phyloP scores from a whole-genome alignment of 2,329 filamentous ascomycete species.

The Ceratocystis cubensis region DNA sequence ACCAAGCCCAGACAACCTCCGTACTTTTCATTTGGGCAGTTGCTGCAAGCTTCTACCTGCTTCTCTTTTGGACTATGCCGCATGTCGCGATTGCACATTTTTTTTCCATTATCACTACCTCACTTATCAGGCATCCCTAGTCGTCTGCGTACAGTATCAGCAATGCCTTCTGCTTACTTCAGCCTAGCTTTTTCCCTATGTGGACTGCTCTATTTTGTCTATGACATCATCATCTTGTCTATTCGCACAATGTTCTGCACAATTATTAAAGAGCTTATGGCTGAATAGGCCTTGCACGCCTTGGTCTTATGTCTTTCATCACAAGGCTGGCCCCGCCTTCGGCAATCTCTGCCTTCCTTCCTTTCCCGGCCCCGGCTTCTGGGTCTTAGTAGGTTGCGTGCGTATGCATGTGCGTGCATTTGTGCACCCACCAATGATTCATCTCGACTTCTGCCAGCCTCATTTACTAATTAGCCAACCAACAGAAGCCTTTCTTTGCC shows the following conservation, averaged over 20 bases:
- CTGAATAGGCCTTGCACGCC: background rate
- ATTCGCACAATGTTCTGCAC: background rate
- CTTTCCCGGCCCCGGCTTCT: too few species aligned
- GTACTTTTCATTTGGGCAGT: background rate
- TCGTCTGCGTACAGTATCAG: background rate
- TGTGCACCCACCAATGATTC: background rate
- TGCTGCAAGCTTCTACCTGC: background rate
- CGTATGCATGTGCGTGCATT: too few species aligned
- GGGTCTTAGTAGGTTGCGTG: background rate
- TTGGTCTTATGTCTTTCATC: background rate
- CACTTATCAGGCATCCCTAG: constrained; percentile 6
- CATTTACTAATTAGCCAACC: background rate
- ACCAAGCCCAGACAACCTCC: background rate
- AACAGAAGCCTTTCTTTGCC: background rate
- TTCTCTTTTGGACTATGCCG: background rate
- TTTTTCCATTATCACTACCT: background rate
- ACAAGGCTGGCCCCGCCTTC: background rate
- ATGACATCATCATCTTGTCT: background rate
- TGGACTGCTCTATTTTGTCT: constrained; percentile 8
- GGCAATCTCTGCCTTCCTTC: too few species aligned
- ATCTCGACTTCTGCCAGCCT: background rate
- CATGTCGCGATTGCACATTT: background rate
- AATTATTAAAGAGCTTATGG: background rate
- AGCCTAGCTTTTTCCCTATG: background rate
- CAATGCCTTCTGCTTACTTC: constrained; percentile 7